These are phyloP conservation scores for Fusarium nelsonii DNA, from an alignment of 2,329 filamentous ascomycete species.

Conservation along the genomic window DNA sequence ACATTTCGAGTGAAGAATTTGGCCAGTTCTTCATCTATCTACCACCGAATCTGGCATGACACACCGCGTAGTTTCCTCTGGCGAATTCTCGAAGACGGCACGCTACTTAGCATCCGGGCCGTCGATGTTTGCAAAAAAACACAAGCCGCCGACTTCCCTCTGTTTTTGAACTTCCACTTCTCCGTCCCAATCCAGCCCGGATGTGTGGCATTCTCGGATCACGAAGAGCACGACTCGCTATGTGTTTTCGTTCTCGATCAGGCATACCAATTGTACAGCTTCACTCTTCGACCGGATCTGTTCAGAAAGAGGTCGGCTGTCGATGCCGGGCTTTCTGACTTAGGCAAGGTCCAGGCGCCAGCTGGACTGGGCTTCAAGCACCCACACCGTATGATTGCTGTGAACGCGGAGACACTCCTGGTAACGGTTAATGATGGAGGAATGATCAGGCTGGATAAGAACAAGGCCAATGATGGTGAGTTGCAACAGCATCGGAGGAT, in stretches of 20 bases:
- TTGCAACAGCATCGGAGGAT: background rate
- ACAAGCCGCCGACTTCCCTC: constrained; percentile 74
- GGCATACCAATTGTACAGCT: constrained; percentile 82
- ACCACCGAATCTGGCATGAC: constrained; percentile 80
- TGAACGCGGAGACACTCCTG: constrained; percentile 79
- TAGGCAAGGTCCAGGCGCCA: constrained; percentile 80
- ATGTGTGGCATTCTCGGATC: constrained; percentile 86
- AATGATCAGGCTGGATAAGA: constrained; percentile 77
- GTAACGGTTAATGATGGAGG: constrained; percentile 85
- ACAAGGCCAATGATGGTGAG: constrained; percentile 61
- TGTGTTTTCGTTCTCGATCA: constrained; percentile 84
- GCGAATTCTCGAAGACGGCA: constrained; percentile 85
- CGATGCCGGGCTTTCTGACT: constrained; percentile 79
- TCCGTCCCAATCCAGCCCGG: constrained; percentile 77
- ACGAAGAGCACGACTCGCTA: constrained; percentile 80
- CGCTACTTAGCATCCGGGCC: constrained; percentile 83
- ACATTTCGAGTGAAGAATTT: constrained; percentile 79
- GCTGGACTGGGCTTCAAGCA: constrained; percentile 81
- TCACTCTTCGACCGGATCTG: constrained; percentile 85
- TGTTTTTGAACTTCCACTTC: constrained; percentile 84
- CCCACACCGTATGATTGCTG: constrained; percentile 83
- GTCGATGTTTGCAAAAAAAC: constrained; percentile 82
- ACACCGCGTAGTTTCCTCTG: constrained; percentile 90
- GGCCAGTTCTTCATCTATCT: constrained; percentile 83
- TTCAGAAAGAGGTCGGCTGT: constrained; percentile 78